Percentiles rank a stretch among this genome's conserved stretches.
Conservation (phyloP, 352 stramenopile species). For the Sclerospora graminicola region DNA sequence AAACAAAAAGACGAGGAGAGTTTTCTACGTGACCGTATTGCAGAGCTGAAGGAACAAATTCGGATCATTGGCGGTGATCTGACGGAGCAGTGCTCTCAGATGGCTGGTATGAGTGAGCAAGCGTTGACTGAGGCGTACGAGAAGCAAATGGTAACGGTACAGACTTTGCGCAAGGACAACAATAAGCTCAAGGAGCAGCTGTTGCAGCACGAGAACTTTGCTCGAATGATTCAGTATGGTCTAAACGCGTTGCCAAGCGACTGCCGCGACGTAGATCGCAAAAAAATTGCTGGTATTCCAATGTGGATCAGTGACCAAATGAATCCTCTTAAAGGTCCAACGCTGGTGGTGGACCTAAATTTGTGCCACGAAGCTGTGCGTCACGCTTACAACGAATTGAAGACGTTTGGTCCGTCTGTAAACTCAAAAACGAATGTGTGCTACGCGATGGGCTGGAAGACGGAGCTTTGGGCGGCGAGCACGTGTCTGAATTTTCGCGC, state of each 20-base stretch:
- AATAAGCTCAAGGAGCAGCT: constrained; percentile 78
- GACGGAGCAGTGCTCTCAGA: constrained; percentile 70
- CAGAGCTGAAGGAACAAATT: constrained; percentile 79
- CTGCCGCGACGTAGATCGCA: constrained; percentile 64
- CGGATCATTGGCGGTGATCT: constrained; percentile 70
- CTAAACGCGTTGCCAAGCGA: constrained; percentile 69
- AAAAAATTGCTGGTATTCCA: constrained; percentile 58
- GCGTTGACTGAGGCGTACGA: constrained; percentile 68
- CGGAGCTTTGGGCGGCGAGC: constrained; percentile 65
- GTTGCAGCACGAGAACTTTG: constrained; percentile 78
- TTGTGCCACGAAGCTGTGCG: constrained; percentile 70
- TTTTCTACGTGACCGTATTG: constrained; percentile 67
- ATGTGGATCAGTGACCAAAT: constrained; percentile 80
- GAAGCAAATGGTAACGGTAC: constrained; percentile 75
- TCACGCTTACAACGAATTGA: constrained; percentile 70
- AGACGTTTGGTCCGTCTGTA: constrained; percentile 58
- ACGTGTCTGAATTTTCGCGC: constrained; percentile 73
- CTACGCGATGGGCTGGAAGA: constrained; percentile 81
- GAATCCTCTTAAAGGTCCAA: constrained; percentile 63
- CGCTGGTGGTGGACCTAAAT: constrained; percentile 66
- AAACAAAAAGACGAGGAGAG: constrained; percentile 82
- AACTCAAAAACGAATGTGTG: constrained; percentile 81
- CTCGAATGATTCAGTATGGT: constrained; percentile 76
- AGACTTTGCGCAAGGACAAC: constrained; percentile 75
- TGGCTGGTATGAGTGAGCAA: constrained; percentile 75